Base-by-base conservation (phyloP, 1,284 basidiomycete species). In the Phellopilus nigrolimitatus region DNA sequence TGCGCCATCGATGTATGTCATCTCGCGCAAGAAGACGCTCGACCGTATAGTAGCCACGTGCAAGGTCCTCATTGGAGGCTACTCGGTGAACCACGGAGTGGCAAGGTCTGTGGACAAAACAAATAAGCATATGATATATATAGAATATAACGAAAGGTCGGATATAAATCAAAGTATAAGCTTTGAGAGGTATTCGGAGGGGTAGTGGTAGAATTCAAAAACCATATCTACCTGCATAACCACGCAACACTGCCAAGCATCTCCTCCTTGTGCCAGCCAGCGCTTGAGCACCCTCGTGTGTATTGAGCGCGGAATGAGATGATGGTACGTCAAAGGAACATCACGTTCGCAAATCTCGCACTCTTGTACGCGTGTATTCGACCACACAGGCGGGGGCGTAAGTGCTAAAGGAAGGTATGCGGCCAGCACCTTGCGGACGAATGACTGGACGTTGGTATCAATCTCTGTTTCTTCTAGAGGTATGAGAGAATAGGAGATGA, bases 261-360 rank as follows among this genome's bases (percentile, higher is more conserved):
- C 25, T 62, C 61, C 59, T 74, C 70, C 0, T 70, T 63, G 59
- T 80, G 78, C 78, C 78, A 79, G 38, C 71, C 71, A n/a, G 61
- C 71, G 74, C 68, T 79, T 80, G 22, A 73, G 56, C 13, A 66
- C 75, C 60, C 78, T 80, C 1, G 66, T 63, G 55, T 80, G 78
- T 10, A 66, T 70, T 22, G 72, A 72, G 28, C 74, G 70, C 1
- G 79, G 79, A 40, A 81, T 77, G 36, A 81, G 69, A 54, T 80
- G 78, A 60, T 80, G 78, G 59, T 79, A 80, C 10, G 78, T 80
- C 58, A 80, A 62, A 7, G 73, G 75, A 1, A 79, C 71, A 49
- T 69, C 69, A 12, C 78, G 68, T 55, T 71, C 70, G 61, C 79
- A 81, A 21, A 82, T 75, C 65, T 80, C 77, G 63, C 79, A 80